Evolutionary conservation across 1,284 basidiomycete species (phyloP).

Genomic region (Ceratobasidium sp.): DNA sequence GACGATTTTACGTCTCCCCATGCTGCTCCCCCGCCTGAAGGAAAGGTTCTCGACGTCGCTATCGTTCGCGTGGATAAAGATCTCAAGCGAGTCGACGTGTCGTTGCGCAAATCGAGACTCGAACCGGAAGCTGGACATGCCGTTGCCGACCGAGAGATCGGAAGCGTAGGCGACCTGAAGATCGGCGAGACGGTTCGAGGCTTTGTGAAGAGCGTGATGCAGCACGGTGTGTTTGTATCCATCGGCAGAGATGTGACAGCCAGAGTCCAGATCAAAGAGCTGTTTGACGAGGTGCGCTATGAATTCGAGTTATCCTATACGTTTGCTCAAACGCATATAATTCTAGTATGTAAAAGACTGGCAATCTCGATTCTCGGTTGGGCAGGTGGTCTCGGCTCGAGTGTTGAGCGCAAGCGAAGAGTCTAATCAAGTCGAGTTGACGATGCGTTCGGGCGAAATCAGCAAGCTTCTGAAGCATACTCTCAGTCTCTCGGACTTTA

Average conservation of each 20-base stretch:
- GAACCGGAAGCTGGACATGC: conserved; percentile 58
- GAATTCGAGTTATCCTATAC: background rate
- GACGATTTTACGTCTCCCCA: conserved; percentile 72
- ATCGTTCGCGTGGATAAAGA: conserved; percentile 72
- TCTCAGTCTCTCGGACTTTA: conserved; percentile 65
- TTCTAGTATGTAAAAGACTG: conserved; percentile 92
- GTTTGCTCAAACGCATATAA: conserved; percentile 38
- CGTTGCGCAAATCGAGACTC: conserved; percentile 77
- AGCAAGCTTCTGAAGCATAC: conserved; percentile 55
- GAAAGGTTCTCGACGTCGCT: conserved; percentile 71
- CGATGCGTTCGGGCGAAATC: conserved; percentile 71
- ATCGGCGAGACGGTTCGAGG: conserved; percentile 81
- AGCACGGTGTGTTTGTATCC: conserved; percentile 90
- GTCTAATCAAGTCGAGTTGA: conserved; percentile 85
- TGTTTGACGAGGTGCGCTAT: conserved; percentile 81
- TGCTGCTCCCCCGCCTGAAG: conserved; percentile 64
- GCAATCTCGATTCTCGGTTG: conserved; percentile 80
- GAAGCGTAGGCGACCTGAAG: conserved; percentile 68
- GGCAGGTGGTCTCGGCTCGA: conserved; percentile 87
- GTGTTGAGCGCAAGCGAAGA: conserved; percentile 77
- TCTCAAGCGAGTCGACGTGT: conserved; percentile 76
- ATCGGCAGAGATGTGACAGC: conserved; percentile 85
- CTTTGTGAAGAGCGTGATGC: conserved; percentile 86
- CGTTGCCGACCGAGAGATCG: conserved; percentile 74
- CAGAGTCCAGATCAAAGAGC: conserved; percentile 91